These are phyloP conservation scores for Amoebophrya sp. DNA, from an alignment of 169 alveolate genomes.

Conservation along the genomic window DNA sequence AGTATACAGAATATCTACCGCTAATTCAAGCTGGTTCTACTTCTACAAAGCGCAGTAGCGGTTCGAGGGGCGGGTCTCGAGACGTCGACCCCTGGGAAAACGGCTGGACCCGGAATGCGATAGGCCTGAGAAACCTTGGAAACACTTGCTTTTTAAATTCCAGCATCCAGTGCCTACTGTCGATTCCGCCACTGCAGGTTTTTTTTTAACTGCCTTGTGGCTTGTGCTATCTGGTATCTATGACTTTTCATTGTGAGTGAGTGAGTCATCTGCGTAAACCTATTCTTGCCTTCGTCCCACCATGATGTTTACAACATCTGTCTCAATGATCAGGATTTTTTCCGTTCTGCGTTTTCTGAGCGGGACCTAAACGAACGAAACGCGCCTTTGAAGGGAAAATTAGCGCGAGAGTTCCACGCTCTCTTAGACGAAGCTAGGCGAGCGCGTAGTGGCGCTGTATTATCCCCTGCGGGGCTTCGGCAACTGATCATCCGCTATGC, in stretches of 20 bases:
- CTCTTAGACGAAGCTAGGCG: conserved; percentile 64
- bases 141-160: conserved; percentile 69
- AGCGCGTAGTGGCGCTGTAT: conserved; percentile 55
- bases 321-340: no score
- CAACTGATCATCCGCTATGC: conserved; percentile 71
- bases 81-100: no score
- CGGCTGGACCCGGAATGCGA: conserved; percentile 41
- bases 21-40: no score
- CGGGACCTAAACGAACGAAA: not conserved
- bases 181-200: conserved; percentile 56
- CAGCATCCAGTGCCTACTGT: conserved; percentile 66
- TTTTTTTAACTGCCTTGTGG: conserved; percentile 41
- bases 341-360: not conserved
- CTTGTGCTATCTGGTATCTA: conserved; percentile 43
- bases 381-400: conserved; percentile 47
- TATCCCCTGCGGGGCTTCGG: conserved; percentile 74
- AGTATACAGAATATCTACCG: no score
- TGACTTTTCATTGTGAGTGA: conserved; percentile 48
- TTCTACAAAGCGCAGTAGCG: no score
- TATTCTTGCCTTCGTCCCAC: not conserved
- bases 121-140: conserved; percentile 60
- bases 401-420: conserved; percentile 58
- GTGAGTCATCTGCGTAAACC: conserved; percentile 26
- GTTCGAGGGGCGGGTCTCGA: no score
- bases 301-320: no score